Percentiles rank a stretch among this genome's conserved stretches.
These are phyloP conservation scores for Pisolithus thermaeus DNA, from an alignment of 1,284 basidiomycete species.

Conservation along the genomic window DNA sequence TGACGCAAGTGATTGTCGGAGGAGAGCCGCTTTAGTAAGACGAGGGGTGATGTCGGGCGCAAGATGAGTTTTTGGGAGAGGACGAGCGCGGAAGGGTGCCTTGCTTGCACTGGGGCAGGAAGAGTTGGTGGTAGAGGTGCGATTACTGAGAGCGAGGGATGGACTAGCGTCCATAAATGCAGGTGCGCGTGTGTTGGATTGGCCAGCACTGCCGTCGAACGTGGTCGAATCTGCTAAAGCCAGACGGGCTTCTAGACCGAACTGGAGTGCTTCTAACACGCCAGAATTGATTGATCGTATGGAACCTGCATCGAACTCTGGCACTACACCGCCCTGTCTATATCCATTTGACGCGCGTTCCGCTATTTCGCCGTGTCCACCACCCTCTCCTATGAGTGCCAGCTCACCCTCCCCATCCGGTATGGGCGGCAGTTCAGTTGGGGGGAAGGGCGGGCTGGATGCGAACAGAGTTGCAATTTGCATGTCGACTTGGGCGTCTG, in stretches of 20 bases:
- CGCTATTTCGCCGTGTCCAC: too few species aligned
- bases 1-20: conserved; percentile 51
- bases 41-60: conserved; percentile 72
- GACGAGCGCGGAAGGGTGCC: conserved; percentile 62
- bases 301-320: conserved; percentile 33
- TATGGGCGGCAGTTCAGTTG: conserved; percentile 50
- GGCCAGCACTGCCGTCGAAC: conserved; percentile 24
- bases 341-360: too few species aligned
- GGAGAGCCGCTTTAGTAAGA: conserved; percentile 68
- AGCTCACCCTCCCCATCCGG: conserved; percentile 21
- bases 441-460: conserved; percentile 71
- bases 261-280: conserved; percentile 40
- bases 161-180: conserved; percentile 14
- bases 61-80: conserved; percentile 54
- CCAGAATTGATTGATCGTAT: conserved; percentile 43
- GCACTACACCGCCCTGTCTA: too few species aligned
- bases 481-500: conserved; percentile 59
- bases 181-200: conserved; percentile 10
- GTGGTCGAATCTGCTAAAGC: conserved; percentile 34
- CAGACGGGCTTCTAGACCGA: conserved; percentile 32
- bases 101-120: conserved; percentile 34
- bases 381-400: neutral
- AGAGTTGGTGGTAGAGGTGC: conserved; percentile 14
- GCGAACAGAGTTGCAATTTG: conserved; percentile 72
- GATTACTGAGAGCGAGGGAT: conserved; percentile 8